Evolutionary conservation across 139 green algal species (phyloP).

Genomic region (Micromonas pusilla): DNA sequence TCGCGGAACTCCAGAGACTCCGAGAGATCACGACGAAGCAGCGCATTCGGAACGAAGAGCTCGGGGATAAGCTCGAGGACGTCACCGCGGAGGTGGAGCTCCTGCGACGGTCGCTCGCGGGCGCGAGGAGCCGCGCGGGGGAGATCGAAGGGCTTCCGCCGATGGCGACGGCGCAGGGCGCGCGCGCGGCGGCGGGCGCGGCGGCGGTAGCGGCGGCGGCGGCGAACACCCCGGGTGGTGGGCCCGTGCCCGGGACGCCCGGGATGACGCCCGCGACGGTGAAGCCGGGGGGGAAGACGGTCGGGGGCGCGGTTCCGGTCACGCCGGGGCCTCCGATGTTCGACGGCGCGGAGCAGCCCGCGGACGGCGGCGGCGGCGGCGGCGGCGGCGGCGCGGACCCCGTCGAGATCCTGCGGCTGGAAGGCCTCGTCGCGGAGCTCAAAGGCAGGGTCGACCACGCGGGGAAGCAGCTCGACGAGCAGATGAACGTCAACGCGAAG

Average conservation of each 20-base stretch:
- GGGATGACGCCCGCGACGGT: neutral
- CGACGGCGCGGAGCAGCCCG: neutral
- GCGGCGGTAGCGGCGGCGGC: neutral
- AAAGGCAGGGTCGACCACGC: neutral
- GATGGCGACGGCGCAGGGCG: constrained; percentile 5
- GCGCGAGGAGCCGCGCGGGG: too few relatives aligned
- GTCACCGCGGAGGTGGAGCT: neutral
- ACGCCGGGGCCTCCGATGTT: neutral
- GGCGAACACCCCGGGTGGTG: neutral
- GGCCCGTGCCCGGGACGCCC: neutral
- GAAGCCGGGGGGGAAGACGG: neutral
- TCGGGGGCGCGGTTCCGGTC: neutral
- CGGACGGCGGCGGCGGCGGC: neutral
- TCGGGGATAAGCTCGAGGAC: neutral
- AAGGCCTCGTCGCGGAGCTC: neutral
- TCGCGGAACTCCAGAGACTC: neutral
- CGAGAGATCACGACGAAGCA: neutral
- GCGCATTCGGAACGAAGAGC: neutral
- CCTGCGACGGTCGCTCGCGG: neutral
- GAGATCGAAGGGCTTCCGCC: neutral
- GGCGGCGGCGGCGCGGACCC: neutral
- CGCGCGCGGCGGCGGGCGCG: neutral
- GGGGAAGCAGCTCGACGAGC: neutral
- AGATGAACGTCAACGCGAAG: neutral
- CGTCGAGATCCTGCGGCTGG: neutral